Evolutionary conservation across 352 stramenopile species (phyloP), one percentile per base, ranked within the genome.

Genomic region (Globisporangium barbulae): DNA sequence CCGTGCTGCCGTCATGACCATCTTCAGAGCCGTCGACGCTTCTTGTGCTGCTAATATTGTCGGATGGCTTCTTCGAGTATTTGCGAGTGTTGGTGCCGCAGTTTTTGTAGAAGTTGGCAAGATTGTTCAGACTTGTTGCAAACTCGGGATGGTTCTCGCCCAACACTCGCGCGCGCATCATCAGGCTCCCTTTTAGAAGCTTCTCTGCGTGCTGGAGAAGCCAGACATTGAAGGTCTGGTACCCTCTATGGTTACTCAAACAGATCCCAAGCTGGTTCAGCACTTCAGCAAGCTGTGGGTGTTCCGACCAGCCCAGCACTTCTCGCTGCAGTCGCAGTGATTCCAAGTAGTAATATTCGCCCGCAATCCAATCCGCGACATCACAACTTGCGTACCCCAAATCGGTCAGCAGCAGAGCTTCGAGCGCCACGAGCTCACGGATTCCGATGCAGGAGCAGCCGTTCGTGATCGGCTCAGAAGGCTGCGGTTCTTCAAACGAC

Each of bases 91-190:
- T 59, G 5, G 17, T 12, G 12, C 69, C 69, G 22, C 67, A 92
- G 61, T 89, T 85, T 58, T 90, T 90, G 73, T 94, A 94, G 55
- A 94, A 94, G 53, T 94, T 94, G 39, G 81, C 85, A 19, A 94
- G 68, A 50, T 92, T 94, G 66, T 94, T 94, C 41, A 94, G 58
- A 61, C 83, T 92, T 10, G 85, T 90, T 12, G 85, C 85, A 61
- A 91, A 94, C 62, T 94, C 85, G 0, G 83, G 80, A 37, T 94
- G 85, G 21, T 78, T 80, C 30, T 88, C 81, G 39, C 83, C 85
- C 22, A 92, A 67, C 17, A 94, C 85, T 2, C 83, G 78, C 61
- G 76, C 79, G 17, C 85, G 83, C 76, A 94, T 91, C 33, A 79
- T 53, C 39, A 92, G 67, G 37, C 78, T 78, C 42, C 78, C 83